These are phyloP conservation scores for Solanum habrochaites DNA, from an alignment of 257 asterid genomes.

Conservation along the genomic window DNA sequence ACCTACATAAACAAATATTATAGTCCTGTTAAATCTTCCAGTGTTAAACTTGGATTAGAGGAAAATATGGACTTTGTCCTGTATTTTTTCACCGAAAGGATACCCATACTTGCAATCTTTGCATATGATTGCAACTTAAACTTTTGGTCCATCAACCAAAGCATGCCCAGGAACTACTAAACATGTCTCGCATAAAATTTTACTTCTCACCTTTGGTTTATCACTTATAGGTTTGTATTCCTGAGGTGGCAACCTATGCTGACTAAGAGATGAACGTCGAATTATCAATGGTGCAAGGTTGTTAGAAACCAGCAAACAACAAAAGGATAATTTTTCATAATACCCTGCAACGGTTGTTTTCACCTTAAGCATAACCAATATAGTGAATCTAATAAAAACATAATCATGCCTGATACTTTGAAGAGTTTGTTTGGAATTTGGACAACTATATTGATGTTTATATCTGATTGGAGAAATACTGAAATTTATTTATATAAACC, in stretches of 20 bases:
- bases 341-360: background rate
- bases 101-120: background rate
- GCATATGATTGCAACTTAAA: background rate
- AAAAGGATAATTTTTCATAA: background rate
- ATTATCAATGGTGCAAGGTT: slow-evolving; percentile 2
- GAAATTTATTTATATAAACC: background rate
- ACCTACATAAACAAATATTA: slow-evolving; percentile 1
- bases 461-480: background rate
- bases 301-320: slow-evolving; percentile 9
- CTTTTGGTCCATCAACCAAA: background rate
- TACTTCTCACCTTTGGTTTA: slow-evolving; percentile 21
- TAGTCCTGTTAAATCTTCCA: background rate
- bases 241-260: background rate
- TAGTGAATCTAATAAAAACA: background rate
- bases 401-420: background rate
- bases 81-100: background rate
- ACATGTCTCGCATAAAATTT: background rate
- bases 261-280: slow-evolving; percentile 2
- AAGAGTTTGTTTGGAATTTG: background rate
- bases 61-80: background rate
- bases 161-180: background rate
- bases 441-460: background rate
- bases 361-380: background rate
- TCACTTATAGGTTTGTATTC: slow-evolving; percentile 11
- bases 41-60: background rate